Conservation (phyloP, 2,329 filamentous ascomycete species). For the Boeremia exigua region DNA sequence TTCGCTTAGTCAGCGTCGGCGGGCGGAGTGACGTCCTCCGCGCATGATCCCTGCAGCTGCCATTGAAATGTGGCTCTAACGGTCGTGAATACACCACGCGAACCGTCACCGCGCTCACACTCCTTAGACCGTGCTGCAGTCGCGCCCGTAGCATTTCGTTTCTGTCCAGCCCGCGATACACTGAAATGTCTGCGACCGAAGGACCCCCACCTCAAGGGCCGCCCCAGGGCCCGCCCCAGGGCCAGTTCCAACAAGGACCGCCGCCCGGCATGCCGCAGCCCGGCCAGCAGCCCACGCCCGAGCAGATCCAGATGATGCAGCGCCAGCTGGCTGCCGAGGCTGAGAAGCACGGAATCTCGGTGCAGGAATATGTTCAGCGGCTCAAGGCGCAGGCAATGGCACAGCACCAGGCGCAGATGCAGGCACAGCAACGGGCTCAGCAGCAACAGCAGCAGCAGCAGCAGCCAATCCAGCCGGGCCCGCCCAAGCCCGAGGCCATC, state of each 20-base stretch:
- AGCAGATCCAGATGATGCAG: slow-evolving; percentile 87
- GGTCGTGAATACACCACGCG: slow-evolving; percentile 13
- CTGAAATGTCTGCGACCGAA: slow-evolving; percentile 32
- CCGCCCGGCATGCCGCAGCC: slow-evolving; percentile 39
- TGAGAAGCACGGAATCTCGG: slow-evolving; percentile 80
- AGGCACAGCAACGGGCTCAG: slow-evolving; percentile 40
- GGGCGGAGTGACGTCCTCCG: slow-evolving; percentile 10
- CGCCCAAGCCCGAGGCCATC: slow-evolving; percentile 86
- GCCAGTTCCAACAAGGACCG: slow-evolving; percentile 18
- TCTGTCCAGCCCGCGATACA: neutral
- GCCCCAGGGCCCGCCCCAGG: slow-evolving; percentile 27
- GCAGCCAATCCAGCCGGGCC: slow-evolving; percentile 73
- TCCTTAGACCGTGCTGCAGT: slow-evolving; percentile 9
- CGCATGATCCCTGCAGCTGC: slow-evolving; percentile 6
- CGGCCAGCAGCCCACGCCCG: slow-evolving; percentile 70
- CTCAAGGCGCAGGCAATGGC: slow-evolving; percentile 61
- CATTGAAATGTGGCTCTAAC: slow-evolving; percentile 20
- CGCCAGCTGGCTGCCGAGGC: slow-evolving; percentile 83
- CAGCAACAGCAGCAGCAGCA: slow-evolving; percentile 51
- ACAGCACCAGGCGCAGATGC: slow-evolving; percentile 57
- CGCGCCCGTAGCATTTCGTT: neutral
- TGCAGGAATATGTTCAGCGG: slow-evolving; percentile 77
- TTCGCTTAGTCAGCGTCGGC: slow-evolving; percentile 11
- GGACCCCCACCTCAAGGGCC: slow-evolving; percentile 23
- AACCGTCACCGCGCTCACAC: slow-evolving; percentile 4